Base-by-base conservation (phyloP, 2,329 filamentous ascomycete species). In the Helotiales sp. region DNA sequence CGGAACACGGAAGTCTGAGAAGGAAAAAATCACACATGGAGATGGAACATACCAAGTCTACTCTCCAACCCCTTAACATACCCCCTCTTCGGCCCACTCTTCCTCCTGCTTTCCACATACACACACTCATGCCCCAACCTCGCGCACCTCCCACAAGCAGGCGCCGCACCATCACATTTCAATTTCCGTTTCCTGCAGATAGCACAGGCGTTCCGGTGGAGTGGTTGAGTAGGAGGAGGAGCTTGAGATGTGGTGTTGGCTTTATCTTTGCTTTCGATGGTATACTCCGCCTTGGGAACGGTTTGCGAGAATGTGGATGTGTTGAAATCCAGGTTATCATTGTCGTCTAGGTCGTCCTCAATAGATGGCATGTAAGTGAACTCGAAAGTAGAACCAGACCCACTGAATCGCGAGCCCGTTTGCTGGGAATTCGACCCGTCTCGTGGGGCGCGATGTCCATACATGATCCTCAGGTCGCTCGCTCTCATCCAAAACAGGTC, bases 131-230 rank as follows among this genome's bases (percentile, higher is more conserved):
- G 88, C 34, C 85, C 82, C 52, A 90, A 75, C 45, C 87, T 80
- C 47, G 84, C 82, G 75, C 88, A 91, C 34, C 87, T 90, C 43
- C 83, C 85, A 72, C 88, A 90, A 30, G 83, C 85, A 20, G 88
- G 88, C 68, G 84, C 84, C 54, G 79, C 80, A 20, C 87, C 87
- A 77, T 91, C 88, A 74, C 88, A 90, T 77, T 84, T 83, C 81
- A 97, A 82, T 80, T 97, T 97, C 76, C 93, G 86, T 80, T 93
- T 93, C 73, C 94, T 85, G 77, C 94, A 98, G 68, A 97, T 88
- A 77, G 96, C 91, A 78, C 95, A 97, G 34, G 94, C 94, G 37
- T 61, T 67, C 22, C 32, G 60, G 30, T 58, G 52, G 8, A n/a
- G 63, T 2, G 11, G 20, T 43, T 22, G 43, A 1, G 26, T 13